phyloP scores from a whole-genome alignment of 164 flowering plant species.

The Chloranthus sessilifolius region DNA sequence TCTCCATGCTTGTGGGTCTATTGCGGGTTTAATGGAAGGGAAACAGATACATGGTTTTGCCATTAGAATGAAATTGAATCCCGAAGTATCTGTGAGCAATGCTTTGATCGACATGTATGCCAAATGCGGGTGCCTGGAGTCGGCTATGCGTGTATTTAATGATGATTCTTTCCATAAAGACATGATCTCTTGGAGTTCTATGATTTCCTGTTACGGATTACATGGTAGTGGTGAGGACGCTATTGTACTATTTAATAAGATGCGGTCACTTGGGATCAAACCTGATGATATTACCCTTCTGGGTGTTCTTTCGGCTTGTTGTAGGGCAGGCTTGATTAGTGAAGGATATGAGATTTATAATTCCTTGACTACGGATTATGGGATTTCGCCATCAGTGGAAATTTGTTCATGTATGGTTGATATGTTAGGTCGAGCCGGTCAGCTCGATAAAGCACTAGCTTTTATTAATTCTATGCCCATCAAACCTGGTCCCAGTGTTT shows the following conservation, averaged over 20 bases:
- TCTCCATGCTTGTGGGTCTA: slow-evolving; percentile 49
- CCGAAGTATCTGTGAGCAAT: slow-evolving; percentile 40
- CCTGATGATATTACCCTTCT: slow-evolving; percentile 52
- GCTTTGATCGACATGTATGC: slow-evolving; percentile 64
- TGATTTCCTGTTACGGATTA: slow-evolving; percentile 57
- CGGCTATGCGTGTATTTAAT: slow-evolving; percentile 44
- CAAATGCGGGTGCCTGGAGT: slow-evolving; percentile 56
- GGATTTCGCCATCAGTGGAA: slow-evolving; percentile 47
- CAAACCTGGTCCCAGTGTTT: slow-evolving; percentile 60
- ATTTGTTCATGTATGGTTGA: slow-evolving; percentile 69
- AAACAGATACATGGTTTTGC: slow-evolving; percentile 67
- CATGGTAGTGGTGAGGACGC: slow-evolving; percentile 65
- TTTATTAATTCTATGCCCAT: slow-evolving; percentile 54
- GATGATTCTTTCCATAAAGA: slow-evolving; percentile 37
- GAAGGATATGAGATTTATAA: slow-evolving; percentile 51
- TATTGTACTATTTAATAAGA: slow-evolving; percentile 34
- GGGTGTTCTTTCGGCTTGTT: slow-evolving; percentile 72
- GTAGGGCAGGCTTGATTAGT: slow-evolving; percentile 41
- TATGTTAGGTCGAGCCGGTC: slow-evolving; percentile 58
- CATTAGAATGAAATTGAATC: slow-evolving; percentile 30
- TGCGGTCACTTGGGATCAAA: slow-evolving; percentile 39
- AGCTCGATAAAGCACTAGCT: slow-evolving; percentile 47
- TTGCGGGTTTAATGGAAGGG: slow-evolving; percentile 37
- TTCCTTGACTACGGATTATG: slow-evolving; percentile 19
- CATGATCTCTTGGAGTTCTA: slow-evolving; percentile 63